Evolutionary conservation across 2,329 filamentous ascomycete genomes (phyloP).

Genomic region (Clonostachys byssicola): DNA sequence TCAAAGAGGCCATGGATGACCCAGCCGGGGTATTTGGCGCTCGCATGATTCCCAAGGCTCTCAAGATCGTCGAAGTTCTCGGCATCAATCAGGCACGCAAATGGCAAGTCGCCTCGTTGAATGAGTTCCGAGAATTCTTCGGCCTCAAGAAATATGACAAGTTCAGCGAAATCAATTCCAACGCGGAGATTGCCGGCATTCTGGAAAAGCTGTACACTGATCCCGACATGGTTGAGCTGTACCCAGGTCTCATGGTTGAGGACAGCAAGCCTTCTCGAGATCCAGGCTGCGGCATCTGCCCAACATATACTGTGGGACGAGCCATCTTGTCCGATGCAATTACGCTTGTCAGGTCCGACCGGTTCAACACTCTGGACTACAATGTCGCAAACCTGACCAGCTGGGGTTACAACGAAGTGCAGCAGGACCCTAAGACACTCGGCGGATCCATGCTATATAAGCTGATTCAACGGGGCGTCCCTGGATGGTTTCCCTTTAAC

Average conservation of each 20-base stretch:
- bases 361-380: conserved; percentile 52
- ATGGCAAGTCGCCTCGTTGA: conserved; percentile 58
- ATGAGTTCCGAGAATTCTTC: conserved; percentile 63
- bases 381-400: conserved; percentile 33
- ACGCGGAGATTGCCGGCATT: conserved; percentile 48
- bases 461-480: conserved; percentile 38
- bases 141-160: conserved; percentile 49
- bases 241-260: conserved; percentile 64
- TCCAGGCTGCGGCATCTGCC: conserved; percentile 47
- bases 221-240: conserved; percentile 65
- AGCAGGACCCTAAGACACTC: conserved; percentile 26
- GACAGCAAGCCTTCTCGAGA: conserved; percentile 45
- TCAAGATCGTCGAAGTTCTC: conserved; percentile 58
- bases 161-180: conserved; percentile 55
- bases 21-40: conserved; percentile 56
- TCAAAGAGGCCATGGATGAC: conserved; percentile 57
- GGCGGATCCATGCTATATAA: conserved; percentile 39
- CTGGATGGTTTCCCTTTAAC: conserved; percentile 36
- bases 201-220: conserved; percentile 57
- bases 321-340: conserved; percentile 58
- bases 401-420: conserved; percentile 34
- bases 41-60: conserved; percentile 50
- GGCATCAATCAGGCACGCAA: conserved; percentile 58
- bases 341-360: conserved; percentile 52
- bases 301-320: conserved; percentile 47